A percentile compares a stretch with the other conserved stretches of the same genome.
Evolutionary conservation across 2,329 filamentous ascomycete species (phyloP).

Genomic region (Davidsoniella neocaledoniae): DNA sequence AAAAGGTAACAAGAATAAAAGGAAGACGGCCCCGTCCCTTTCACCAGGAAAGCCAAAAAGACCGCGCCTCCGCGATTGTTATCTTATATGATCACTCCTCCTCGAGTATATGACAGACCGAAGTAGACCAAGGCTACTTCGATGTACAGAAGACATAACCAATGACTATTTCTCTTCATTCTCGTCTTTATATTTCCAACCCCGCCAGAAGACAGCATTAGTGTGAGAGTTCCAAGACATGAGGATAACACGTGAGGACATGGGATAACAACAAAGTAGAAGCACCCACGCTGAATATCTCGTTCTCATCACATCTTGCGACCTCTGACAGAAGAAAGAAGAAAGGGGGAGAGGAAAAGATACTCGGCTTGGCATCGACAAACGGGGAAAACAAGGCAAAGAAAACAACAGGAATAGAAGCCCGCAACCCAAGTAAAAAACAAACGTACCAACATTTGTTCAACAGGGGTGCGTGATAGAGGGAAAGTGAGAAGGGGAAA

Average conservation of each 20-base stretch:
- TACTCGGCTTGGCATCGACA: not conserved
- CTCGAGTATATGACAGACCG: too few relatives aligned
- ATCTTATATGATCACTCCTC: too few relatives aligned
- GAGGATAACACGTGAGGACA: not conserved
- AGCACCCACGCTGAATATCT: too few relatives aligned
- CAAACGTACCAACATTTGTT: not conserved
- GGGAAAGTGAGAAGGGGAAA: not conserved
- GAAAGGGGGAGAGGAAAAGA: not conserved
- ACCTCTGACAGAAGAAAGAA: not conserved
- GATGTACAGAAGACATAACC: too few relatives aligned
- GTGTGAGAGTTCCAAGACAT: constrained; percentile 8
- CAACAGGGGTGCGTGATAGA: not conserved
- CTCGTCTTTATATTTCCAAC: not conserved
- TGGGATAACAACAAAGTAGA: not conserved
- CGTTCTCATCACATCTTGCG: too few relatives aligned
- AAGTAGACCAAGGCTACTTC: too few relatives aligned
- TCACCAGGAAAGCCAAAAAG: too few relatives aligned
- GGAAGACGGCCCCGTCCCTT: too few relatives aligned
- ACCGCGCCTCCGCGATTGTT: too few relatives aligned
- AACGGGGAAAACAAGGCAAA: not conserved
- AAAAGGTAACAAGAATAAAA: too few relatives aligned
- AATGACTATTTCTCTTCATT: not conserved
- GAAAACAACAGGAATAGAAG: not conserved
- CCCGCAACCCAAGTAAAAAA: not conserved
- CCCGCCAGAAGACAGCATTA: constrained; percentile 5